phyloP scores from a whole-genome alignment of 2,329 filamentous ascomycete species.

The Penicillium italicum region DNA sequence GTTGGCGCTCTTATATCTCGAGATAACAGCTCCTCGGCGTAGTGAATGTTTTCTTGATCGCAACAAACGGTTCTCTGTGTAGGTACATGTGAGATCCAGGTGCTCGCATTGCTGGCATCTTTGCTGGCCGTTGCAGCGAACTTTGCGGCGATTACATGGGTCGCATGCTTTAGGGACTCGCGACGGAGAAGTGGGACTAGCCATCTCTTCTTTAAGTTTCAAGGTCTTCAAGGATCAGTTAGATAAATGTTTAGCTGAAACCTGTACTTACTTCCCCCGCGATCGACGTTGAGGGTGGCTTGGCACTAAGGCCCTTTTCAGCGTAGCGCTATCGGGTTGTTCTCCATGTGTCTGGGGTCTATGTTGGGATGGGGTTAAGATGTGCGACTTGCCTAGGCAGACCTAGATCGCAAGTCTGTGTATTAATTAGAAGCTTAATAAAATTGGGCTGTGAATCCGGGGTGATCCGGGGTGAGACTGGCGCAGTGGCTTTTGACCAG shows the following conservation, averaged over 20 bases:
- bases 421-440: neutral
- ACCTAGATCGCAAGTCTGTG: neutral
- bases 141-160: conserved; percentile 47
- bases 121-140: conserved; percentile 47
- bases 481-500: neutral
- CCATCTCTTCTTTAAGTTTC: neutral
- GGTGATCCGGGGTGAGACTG: neutral
- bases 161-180: conserved; percentile 41
- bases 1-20: conserved; percentile 33
- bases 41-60: conserved; percentile 38
- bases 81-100: conserved; percentile 47
- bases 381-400: neutral
- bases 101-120: conserved; percentile 45
- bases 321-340: neutral
- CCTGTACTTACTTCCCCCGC: conserved; percentile 4
- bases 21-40: conserved; percentile 42
- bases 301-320: conserved; percentile 2
- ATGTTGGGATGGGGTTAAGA: neutral
- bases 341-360: neutral
- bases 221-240: neutral
- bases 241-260: neutral
- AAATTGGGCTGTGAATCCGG: neutral
- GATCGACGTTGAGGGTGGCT: neutral
- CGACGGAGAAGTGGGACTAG: neutral
- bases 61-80: conserved; percentile 32